These are phyloP conservation scores for Komagataella pseudopastoris DNA, from an alignment of 805 yeast genomes.

Conservation along the genomic window DNA sequence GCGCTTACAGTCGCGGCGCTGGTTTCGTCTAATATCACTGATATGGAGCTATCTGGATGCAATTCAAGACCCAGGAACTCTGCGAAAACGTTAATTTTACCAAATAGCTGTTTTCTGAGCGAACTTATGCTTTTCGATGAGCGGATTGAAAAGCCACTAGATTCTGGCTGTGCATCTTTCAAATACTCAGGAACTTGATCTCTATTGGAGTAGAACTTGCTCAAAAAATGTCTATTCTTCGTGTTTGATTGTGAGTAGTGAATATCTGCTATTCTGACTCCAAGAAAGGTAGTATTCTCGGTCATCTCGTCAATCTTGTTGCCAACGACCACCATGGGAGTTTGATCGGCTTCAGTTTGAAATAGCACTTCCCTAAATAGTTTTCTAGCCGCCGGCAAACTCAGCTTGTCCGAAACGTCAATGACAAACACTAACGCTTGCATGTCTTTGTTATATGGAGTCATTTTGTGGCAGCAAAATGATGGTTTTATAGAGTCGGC, in stretches of 20 bases:
- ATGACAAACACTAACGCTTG: conserved; percentile 11
- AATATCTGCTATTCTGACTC: background rate
- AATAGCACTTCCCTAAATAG: conserved; percentile 9
- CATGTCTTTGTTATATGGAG: background rate
- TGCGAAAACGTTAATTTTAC: background rate
- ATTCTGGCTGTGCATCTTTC: background rate
- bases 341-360: conserved; percentile 6
- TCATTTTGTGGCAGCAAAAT: background rate
- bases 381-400: conserved; percentile 9
- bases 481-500: conserved; percentile 4
- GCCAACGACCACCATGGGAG: conserved; percentile 16
- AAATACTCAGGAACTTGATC: background rate
- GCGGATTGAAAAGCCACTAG: background rate
- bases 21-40: background rate
- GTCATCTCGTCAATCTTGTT: conserved; percentile 13
- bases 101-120: background rate
- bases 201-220: background rate
- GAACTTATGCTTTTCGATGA: background rate
- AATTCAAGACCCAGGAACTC: background rate
- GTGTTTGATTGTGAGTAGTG: background rate
- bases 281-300: conserved; percentile 6
- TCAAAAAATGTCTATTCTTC: background rate
- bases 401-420: conserved; percentile 16
- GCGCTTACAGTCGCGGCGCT: background rate
- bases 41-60: background rate